phyloP scores from a whole-genome alignment of 1,284 basidiomycete species.

The Rhizoctonia solani region DNA sequence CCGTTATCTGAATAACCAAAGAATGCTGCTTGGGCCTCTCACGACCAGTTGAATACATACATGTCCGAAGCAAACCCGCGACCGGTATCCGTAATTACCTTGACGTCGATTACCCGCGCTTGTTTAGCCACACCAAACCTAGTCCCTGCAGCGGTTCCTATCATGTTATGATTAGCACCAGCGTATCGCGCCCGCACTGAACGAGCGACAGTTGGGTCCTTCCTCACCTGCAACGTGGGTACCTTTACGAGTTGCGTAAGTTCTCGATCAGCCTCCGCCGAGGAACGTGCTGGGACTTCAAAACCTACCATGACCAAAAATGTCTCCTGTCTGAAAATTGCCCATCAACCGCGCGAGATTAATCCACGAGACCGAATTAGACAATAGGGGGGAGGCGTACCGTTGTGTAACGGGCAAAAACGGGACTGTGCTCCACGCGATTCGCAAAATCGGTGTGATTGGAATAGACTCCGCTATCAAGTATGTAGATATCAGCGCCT shows the following conservation, averaged over 20 bases:
- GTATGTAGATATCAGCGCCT: slow-evolving; percentile 28
- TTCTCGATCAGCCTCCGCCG: not conserved
- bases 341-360: not conserved
- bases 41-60: not conserved
- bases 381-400: not conserved
- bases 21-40: not conserved
- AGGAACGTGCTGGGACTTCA: not conserved
- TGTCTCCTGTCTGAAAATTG: slow-evolving; percentile 11
- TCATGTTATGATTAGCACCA: not conserved
- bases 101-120: slow-evolving; percentile 33
- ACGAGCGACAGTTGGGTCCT: not conserved
- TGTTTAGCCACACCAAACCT: slow-evolving; percentile 33
- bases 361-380: not conserved
- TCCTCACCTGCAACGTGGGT: not conserved
- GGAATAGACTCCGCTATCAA: slow-evolving; percentile 22
- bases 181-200: not conserved
- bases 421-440: slow-evolving; percentile 15
- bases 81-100: slow-evolving; percentile 32
- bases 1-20: not conserved
- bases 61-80: slow-evolving; percentile 23
- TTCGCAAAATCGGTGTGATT: slow-evolving; percentile 20
- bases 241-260: not conserved
- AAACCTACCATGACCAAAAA: slow-evolving; percentile 27
- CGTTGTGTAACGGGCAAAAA: slow-evolving; percentile 30
- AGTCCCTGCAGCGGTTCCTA: slow-evolving; percentile 21